Base-by-base conservation (phyloP, 129 eudicot genomes). In the Flaveria brownii region DNA sequence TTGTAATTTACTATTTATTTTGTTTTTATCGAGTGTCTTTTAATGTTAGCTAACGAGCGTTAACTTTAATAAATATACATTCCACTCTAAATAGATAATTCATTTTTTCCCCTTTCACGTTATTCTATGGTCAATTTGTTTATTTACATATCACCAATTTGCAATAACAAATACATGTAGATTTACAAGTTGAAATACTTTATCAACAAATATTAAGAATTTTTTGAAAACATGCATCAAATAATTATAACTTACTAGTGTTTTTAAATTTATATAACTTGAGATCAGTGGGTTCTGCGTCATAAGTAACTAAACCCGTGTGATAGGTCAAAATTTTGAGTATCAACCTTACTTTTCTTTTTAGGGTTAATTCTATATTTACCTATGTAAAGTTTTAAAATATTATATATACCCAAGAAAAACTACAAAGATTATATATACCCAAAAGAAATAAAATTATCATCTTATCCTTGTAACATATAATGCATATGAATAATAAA, bases 101-200 rank as follows among this genome's bases (percentile, higher is more conserved):
- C 14, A 11, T 55, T 68, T 36, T 52, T 67, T 18, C 28, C 18
- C 57, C 81, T 16, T 77, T 68, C 22, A 43, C 68, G 41, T 54
- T 77, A 68, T 68, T 56, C 47, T 52, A 42, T 42, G 75, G 68
- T 67, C 81, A 77, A 77, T 22, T 77, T 77, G 68, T 16, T 68
- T 7, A 62, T 67, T 39, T 36, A 18, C 54, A 14, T 77, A 67
- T 54, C 17, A 43, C 52, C 75, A 25, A 68, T 54, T 77, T 77
- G 74, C 68, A 39, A 20, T 66, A 47, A 77, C 54, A 67, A 22
- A 39, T 13, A 2, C 26, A 17, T 13, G 54, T 13, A 15, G 5
- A 51, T 52, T 67, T 52, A 14, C 74, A 67, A 54, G 33, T 73
- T 54, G 77, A 55, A 65, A 36, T 76, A 52, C 52, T 51, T 65